These are phyloP conservation scores for Podaxis carcinomalis DNA, from an alignment of 768 basidiomycete species.

Conservation along the genomic window DNA sequence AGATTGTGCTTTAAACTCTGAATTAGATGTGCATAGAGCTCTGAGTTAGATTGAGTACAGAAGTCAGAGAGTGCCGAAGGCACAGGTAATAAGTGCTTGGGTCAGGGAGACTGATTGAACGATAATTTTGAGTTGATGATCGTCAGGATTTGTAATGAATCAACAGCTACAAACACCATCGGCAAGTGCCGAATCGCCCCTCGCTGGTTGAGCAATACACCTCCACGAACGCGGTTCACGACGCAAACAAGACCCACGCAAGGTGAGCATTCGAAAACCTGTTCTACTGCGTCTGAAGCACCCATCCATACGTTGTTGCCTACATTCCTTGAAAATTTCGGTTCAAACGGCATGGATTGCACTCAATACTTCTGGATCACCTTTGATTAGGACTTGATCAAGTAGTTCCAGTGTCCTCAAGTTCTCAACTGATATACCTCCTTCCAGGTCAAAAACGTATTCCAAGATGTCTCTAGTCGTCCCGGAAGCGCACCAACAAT, in stretches of 20 bases:
- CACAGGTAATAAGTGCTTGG: too few relatives aligned
- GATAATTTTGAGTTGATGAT: too few relatives aligned
- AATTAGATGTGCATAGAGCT: too few relatives aligned
- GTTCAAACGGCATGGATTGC: slow-evolving; percentile 6
- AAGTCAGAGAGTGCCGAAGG: too few relatives aligned
- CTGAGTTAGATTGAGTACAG: too few relatives aligned
- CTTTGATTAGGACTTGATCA: not conserved
- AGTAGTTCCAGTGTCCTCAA: not conserved
- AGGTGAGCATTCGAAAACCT: slow-evolving; percentile 4
- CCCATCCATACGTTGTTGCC: not conserved
- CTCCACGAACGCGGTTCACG: slow-evolving; percentile 2
- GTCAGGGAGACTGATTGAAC: too few relatives aligned
- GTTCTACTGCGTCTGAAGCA: not conserved
- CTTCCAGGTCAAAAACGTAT: slow-evolving; percentile 16
- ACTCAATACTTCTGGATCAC: not conserved
- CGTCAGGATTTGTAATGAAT: not conserved
- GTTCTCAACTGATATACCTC: slow-evolving; percentile 16
- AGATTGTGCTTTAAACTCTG: too few relatives aligned
- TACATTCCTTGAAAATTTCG: not conserved
- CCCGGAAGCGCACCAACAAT: slow-evolving; percentile 92
- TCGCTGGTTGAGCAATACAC: not conserved
- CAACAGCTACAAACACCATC: not conserved
- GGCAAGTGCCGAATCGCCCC: slow-evolving; percentile 1
- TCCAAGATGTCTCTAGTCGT: slow-evolving; percentile 90
- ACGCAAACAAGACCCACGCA: slow-evolving; percentile 1